Conservation (phyloP, 495 filamentous ascomycete genomes). For the Aspergillus olivimuriae region DNA sequence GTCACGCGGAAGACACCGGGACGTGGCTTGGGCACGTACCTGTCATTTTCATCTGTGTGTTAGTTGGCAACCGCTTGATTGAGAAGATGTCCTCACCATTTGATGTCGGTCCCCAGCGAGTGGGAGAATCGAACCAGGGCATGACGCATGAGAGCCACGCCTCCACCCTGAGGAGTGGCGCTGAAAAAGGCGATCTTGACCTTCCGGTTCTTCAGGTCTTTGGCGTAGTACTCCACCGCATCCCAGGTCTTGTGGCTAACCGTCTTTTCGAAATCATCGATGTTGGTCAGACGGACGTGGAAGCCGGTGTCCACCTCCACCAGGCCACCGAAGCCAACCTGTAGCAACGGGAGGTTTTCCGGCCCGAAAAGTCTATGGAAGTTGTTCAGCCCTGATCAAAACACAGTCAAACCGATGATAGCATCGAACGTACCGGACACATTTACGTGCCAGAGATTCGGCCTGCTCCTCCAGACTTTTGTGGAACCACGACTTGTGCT, state of each 20-base stretch:
- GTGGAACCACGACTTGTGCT: constrained; percentile 31
- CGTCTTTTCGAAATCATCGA: constrained; percentile 59
- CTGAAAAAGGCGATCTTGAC: constrained; percentile 80
- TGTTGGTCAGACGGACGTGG: constrained; percentile 50
- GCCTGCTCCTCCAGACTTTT: constrained; percentile 74
- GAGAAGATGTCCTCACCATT: constrained; percentile 54
- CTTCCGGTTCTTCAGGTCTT: constrained; percentile 58
- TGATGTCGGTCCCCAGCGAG: constrained; percentile 59
- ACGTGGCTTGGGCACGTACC: constrained; percentile 76
- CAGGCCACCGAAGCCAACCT: constrained; percentile 66
- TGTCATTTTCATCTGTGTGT: constrained; percentile 17
- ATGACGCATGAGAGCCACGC: constrained; percentile 85
- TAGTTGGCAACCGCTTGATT: not conserved
- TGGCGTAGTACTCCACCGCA: constrained; percentile 59
- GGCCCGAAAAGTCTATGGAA: constrained; percentile 68
- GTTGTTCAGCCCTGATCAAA: constrained; percentile 9
- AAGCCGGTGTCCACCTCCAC: constrained; percentile 70
- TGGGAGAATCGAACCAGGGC: constrained; percentile 70
- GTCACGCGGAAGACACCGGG: constrained; percentile 82
- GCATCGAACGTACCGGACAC: constrained; percentile 52
- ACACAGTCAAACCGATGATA: not conserved
- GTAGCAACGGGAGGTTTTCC: constrained; percentile 61
- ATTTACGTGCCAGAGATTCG: constrained; percentile 79
- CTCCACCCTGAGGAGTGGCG: constrained; percentile 79
- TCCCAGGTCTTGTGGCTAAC: constrained; percentile 61